These are phyloP conservation scores for Lentinula sp. DNA, from an alignment of 768 basidiomycete genomes.

Conservation along the genomic window DNA sequence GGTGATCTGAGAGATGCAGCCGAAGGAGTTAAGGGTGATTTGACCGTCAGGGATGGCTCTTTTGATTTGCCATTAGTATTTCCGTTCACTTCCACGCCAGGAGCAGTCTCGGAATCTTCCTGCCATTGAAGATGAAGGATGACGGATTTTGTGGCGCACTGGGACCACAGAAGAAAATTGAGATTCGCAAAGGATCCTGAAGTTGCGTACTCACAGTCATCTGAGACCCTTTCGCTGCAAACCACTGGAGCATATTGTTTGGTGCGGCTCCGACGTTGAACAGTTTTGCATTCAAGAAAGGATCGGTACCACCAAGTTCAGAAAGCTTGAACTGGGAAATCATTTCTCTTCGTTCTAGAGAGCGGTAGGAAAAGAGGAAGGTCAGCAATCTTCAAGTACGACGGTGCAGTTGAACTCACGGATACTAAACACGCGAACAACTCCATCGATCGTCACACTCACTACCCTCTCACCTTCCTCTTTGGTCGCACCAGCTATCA, in stretches of 20 bases:
- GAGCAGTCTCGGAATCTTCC: conserved; percentile 40
- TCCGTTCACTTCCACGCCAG: not conserved
- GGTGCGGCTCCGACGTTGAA: conserved; percentile 75
- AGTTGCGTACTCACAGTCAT: conserved; percentile 62
- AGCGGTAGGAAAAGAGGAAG: not conserved
- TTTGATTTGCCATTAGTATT: not conserved
- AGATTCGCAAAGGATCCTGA: not conserved
- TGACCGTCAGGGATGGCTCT: not conserved
- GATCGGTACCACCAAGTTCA: conserved; percentile 67
- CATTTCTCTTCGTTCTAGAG: conserved; percentile 69
- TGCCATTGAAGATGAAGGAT: conserved; percentile 86
- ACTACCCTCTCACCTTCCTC: conserved; percentile 77
- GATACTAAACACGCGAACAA: conserved; percentile 88
- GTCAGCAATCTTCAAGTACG: not conserved
- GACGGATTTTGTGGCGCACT: conserved; percentile 88
- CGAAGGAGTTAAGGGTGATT: not conserved
- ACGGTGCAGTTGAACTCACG: conserved; percentile 39
- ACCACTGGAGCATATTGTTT: conserved; percentile 93
- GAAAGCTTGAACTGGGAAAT: conserved; percentile 86
- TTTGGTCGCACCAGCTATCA: conserved; percentile 46
- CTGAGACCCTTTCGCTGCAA: conserved; percentile 83
- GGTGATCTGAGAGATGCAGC: conserved; percentile 9
- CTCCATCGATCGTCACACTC: conserved; percentile 89
- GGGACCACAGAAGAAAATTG: not conserved
- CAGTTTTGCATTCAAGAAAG: conserved; percentile 58